Base-by-base conservation (phyloP, 1,139 yeast species). In the Saccharomycopsis crataegensis region DNA sequence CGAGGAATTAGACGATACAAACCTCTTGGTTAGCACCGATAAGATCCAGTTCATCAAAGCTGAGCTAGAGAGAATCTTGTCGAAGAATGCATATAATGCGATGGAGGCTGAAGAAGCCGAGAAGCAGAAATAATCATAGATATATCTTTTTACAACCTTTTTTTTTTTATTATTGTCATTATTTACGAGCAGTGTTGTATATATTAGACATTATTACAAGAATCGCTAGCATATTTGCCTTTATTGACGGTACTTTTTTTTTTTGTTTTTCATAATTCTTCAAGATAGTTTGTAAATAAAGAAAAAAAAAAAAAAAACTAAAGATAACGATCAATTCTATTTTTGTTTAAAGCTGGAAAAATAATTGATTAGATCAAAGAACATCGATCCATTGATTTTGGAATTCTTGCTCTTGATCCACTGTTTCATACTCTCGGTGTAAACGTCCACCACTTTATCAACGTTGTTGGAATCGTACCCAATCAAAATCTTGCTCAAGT, bases 31-130 rank as follows among this genome's bases (percentile, higher is more conserved):
- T 36, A 93, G 87, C 59, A 84, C 84, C 42, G 78, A 79, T 46
- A 85, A 83, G 68, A 86, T 91, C 4, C 83, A 80, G 41, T 82
- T 75, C 63, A 83, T 93, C 54, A 91, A 90, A 63, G 73, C 70
- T 54, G 96, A 91, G 66, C 74, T 93, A 62, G 89, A 87, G 65
- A 71, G 80, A 59, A 69, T 88, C 59, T 71, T 91, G 40, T 83
- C 95, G 2, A 83, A 86, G 67, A 93, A 91, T 64, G 83, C 91
- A 1, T 91, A 86, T 67, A 85, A 86, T 64, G 94, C 96, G 1
- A 74, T 83, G 57, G 96, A 88, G 43, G 95, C 82, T 41, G 91
- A 82, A 56, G 80, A 71, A 53, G 60, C 41, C 4, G 16, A 12
- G 16, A 14, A 12, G 41, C 41, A 37, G 16, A 12, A 37, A 37